Base-by-base conservation (phyloP, 108 stramenopile genomes). In the Skeletonema costatum region DNA sequence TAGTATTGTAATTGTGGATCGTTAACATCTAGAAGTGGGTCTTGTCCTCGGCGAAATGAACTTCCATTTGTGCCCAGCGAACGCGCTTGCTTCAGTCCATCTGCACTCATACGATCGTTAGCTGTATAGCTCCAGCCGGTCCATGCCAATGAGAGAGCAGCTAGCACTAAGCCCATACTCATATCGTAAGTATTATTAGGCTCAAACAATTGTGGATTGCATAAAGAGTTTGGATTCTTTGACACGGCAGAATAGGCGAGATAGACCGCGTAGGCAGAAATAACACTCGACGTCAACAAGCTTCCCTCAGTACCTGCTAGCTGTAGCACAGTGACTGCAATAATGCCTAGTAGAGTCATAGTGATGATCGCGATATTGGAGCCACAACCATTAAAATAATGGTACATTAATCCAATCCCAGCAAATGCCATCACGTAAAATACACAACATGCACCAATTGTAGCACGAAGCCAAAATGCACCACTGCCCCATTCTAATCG, bases 191-290 rank as follows among this genome's bases (percentile, higher is more conserved):
- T 59, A 78, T 91, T 85, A 64, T 85, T 87, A 50, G 85, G 80
- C 33, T 76, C 58, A 13, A 91, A 93, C 8, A 96, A 82, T 44
- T 76, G 87, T 42, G 93, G 95, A 67, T 97, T 97, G 93, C 97
- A 98, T 19, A 53, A 32, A 9, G 70, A 85, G 36, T 69, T 46
- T 0, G 97, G 97, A 68, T 96, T 96, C 83, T 89, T 88, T 58
- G 88, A 89, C 14, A 97, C 95, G 21, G 97, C 92, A 9, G 92
- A 86, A 67, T 93, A 98, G 41, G 76, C 82, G 51, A 98, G 75
- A 75, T 95, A 98, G 3, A 88, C 83, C 0, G 77, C 90, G 71
- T 98, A 98, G 14, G 88, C 53, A 31, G 89, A 91, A 56, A 98
- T 92, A 25, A 95, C 86, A 21, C 89, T 81, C 10, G 87, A 88